These are phyloP conservation scores for Paramecium octaurelia DNA, from an alignment of 73 alveolate species.

Conservation along the genomic window DNA sequence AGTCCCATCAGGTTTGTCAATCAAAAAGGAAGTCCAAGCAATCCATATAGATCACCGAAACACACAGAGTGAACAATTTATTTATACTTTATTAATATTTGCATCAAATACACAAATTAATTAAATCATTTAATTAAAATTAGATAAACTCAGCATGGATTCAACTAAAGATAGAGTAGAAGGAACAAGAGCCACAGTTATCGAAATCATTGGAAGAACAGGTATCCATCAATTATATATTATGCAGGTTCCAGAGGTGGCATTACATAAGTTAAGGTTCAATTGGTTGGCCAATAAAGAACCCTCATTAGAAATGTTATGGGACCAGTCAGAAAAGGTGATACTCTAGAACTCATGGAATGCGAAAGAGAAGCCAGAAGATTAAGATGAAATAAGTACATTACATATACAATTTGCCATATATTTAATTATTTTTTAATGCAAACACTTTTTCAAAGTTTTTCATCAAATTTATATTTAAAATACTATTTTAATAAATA, in stretches of 20 bases:
- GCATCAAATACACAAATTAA: neutral
- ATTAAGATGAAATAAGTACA: constrained; percentile 79
- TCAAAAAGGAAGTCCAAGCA: neutral
- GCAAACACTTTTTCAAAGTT: neutral
- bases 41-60: neutral
- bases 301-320: constrained; percentile 96
- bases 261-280: constrained; percentile 96
- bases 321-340: constrained; percentile 99
- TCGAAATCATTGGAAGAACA: constrained; percentile 59
- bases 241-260: constrained; percentile 99
- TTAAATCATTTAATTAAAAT: constrained; percentile 12
- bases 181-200: constrained; percentile 55
- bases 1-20: neutral
- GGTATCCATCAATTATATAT: neutral
- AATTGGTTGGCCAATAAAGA: constrained; percentile 84
- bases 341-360: constrained; percentile 97
- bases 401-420: neutral
- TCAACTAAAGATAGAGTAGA: constrained; percentile 17
- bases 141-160: neutral
- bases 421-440: neutral
- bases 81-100: neutral
- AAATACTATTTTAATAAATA: too few species aligned
- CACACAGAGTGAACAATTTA: neutral
- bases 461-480: neutral
- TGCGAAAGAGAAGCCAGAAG: constrained; percentile 99